phyloP scores from a whole-genome alignment of 2,329 filamentous ascomycete genomes.

The Fusarium gaditjirri region DNA sequence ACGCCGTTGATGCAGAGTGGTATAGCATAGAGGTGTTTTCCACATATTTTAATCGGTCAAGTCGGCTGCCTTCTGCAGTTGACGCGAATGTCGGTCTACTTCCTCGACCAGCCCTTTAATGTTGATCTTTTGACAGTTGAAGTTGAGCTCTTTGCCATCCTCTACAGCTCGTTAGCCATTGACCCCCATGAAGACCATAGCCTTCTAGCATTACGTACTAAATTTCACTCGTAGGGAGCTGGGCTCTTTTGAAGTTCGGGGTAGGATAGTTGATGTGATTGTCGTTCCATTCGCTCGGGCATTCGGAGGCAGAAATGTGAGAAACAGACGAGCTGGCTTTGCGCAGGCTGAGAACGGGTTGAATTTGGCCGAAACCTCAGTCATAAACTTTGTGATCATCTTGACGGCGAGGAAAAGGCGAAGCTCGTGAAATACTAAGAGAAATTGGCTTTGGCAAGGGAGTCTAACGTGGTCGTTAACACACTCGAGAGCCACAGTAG shows the following conservation, averaged over 20 bases:
- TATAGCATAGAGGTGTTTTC: slow-evolving; percentile 45
- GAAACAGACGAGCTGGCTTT: slow-evolving; percentile 87
- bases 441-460: background rate
- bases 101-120: slow-evolving; percentile 90
- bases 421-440: slow-evolving; percentile 1
- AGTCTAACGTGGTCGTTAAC: slow-evolving; percentile 21
- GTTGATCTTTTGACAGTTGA: slow-evolving; percentile 82
- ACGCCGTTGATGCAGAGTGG: slow-evolving; percentile 49
- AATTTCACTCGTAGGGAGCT: slow-evolving; percentile 83
- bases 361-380: slow-evolving; percentile 86
- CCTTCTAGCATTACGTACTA: slow-evolving; percentile 65
- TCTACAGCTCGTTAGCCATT: slow-evolving; percentile 62
- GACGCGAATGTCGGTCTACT: slow-evolving; percentile 87
- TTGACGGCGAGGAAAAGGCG: slow-evolving; percentile 42
- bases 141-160: slow-evolving; percentile 89
- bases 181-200: background rate
- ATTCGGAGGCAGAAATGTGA: slow-evolving; percentile 83
- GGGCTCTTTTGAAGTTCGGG: slow-evolving; percentile 73
- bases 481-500: background rate
- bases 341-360: slow-evolving; percentile 87
- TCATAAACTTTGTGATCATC: slow-evolving; percentile 90
- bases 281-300: slow-evolving; percentile 79
- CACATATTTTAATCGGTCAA: slow-evolving; percentile 61
- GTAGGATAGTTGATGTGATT: slow-evolving; percentile 80
- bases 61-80: slow-evolving; percentile 84